Evolutionary conservation across 176 grass and related monocot species (phyloP), one percentile per base, ranked within the genome.

Genomic region (Areca catechu): DNA sequence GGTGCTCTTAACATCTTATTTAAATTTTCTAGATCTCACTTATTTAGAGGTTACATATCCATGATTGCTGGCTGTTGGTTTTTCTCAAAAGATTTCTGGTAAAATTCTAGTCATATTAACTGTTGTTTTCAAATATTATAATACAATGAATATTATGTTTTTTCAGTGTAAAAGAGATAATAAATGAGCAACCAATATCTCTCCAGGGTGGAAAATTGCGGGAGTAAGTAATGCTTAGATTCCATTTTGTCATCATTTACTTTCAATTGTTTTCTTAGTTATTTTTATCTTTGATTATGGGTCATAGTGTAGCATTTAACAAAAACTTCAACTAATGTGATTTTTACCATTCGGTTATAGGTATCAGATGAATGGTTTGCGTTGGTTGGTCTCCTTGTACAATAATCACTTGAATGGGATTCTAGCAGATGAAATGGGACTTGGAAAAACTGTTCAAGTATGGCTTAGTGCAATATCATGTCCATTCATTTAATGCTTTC

Each of bases 401-500:
- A 96, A 96, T 58, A 96, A 96, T 64, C 85, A 90, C 70, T 82
- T 96, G 70, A 96, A 96, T 63, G 91, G 91, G 66, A 96, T 96
- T 77, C 77, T 96, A 73, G 91, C 91, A 61, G 91, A 96, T 84
- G 91, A 96, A 77, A 96, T 96, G 91, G 91, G 91, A 68, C 91
- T 96, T 71, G 91, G 91, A 61, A 96, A 96, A 96, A 96, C 91
- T 76, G 91, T 96, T 51, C 91, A 96, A 79, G 93, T 98, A 83
- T 70, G 75, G 49, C 51, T 48, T 52, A 73, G 6, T 71, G 56
- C 22, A 67, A 30, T 69, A 73, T 22, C 88, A 24, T 63, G 20
- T 30, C 66, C 15, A 22, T 55, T 64, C 18, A 58, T 74, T 58
- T 76, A 5, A 72, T 72, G 48, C 57, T 27, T 2, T 43, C 34